Base-by-base conservation (phyloP, 1,139 yeast species). In the Kazachstania sp. region DNA sequence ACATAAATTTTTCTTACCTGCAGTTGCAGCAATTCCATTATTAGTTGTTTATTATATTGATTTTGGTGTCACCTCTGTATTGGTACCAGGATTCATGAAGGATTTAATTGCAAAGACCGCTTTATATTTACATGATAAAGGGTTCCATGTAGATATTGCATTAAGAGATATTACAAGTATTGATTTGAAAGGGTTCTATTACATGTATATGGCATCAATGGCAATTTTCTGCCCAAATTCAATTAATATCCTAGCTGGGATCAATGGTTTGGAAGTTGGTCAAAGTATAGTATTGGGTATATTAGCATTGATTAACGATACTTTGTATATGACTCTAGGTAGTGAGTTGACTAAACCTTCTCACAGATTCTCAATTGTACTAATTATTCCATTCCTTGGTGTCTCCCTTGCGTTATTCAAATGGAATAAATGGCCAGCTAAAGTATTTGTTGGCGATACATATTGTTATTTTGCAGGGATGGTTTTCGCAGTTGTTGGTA, bases 401-500 rank as follows among this genome's bases (percentile, higher is more conserved):
- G 95, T 87, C 2, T 79, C 95, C 1, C 51, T 82, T 2, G 95
- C 87, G 0, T 69, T 92, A 46, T 75, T 86, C 54, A 79, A 77
- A 57, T 83, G 74, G 71, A 92, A 92, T 65, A 85, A 92, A 83
- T 92, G 74, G 70, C 98, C 98, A 1, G 88, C 98, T 0, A 69
- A 70, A 49, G 97, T 87, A 1, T 92, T 92, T 70, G 99, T 94
- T 3, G 99, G 99, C 23, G 99, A 92, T 63, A 92, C 98, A 0
- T 94, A 85, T 70, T 92, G 99, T 67, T 92, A 94, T 67, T 88
- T 92, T 66, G 87, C 96, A 31, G 99, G 99, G 3, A 92, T 92
- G 98, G 95, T 92, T 1, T 90, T 92, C 67, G 98, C 97, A 0
- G 94, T 90, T 36, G 95, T 87, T 28, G 97, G 97, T 2, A 94